A percentile compares a stretch with the other conserved stretches of the same genome.
Conservation (phyloP, 768 basidiomycete species). For the Filobasidium wieringae region DNA sequence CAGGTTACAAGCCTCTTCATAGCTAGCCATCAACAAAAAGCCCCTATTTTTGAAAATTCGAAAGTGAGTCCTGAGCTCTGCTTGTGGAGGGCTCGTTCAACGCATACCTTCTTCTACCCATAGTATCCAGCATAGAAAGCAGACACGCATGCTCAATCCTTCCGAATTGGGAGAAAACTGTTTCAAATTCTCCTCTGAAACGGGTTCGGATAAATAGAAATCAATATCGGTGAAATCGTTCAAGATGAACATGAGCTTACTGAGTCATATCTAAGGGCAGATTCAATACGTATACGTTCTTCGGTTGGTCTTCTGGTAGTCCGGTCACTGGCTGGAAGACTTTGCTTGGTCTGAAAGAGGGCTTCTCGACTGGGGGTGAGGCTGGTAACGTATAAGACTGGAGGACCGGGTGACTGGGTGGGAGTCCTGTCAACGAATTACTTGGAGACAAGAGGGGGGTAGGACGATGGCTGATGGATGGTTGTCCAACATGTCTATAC, state of each 20-base stretch:
- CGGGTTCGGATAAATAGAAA: no score
- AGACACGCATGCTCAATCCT: constrained; percentile 7
- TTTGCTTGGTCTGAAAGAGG: neutral
- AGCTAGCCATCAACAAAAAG: constrained; percentile 2
- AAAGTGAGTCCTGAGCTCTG: neutral
- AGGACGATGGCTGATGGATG: neutral
- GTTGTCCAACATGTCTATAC: no score
- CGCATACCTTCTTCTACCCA: constrained; percentile 1
- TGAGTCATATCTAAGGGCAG: neutral
- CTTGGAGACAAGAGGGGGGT: neutral
- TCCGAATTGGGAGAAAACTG: constrained; percentile 1
- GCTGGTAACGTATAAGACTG: neutral
- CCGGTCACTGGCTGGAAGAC: neutral
- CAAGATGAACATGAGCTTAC: no score
- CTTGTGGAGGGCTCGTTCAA: neutral
- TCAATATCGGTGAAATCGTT: neutral
- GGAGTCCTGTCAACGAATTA: neutral
- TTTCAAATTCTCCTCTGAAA: constrained; percentile 1
- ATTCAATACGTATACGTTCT: constrained; percentile 6
- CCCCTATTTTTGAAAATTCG: neutral
- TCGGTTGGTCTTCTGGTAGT: neutral
- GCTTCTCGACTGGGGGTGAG: neutral
- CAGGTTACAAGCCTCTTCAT: constrained; percentile 2
- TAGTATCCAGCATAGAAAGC: constrained; percentile 2
- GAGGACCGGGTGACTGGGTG: neutral